Evolutionary conservation across 768 basidiomycete species (phyloP).

Genomic region (Tylopilus subfusipes): DNA sequence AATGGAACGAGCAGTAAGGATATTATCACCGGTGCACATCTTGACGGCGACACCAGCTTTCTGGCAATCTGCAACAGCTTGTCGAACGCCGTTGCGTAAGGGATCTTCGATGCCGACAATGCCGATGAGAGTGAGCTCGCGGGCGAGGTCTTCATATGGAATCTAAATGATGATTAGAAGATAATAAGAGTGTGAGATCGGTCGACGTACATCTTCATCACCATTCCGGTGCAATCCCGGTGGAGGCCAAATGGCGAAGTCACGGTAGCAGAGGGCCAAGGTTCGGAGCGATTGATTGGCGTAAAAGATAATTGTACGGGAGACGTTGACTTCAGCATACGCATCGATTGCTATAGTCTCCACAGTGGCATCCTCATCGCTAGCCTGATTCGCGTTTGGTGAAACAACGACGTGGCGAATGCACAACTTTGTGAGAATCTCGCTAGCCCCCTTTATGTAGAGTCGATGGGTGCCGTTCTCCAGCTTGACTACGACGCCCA

Average conservation of each 20-base stretch:
- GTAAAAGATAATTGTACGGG: constrained; percentile 94
- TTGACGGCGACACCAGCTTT: constrained; percentile 90
- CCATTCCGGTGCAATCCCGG: constrained; percentile 36
- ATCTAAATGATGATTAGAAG: constrained; percentile 41
- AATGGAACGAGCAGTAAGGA: constrained; percentile 93
- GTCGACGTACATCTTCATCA: constrained; percentile 52
- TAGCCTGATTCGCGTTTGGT: constrained; percentile 14
- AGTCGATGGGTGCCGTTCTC: constrained; percentile 55
- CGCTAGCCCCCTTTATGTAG: constrained; percentile 91
- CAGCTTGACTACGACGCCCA: constrained; percentile 82
- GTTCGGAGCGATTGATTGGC: constrained; percentile 95
- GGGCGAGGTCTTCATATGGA: constrained; percentile 63
- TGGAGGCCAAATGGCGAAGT: constrained; percentile 87
- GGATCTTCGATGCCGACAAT: constrained; percentile 97
- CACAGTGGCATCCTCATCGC: constrained; percentile 34
- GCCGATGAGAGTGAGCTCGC: constrained; percentile 78
- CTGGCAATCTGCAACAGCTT: constrained; percentile 85
- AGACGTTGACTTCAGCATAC: constrained; percentile 75
- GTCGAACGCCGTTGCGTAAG: constrained; percentile 81
- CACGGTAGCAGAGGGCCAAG: constrained; percentile 90
- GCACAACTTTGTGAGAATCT: constrained; percentile 83
- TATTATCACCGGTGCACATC: constrained; percentile 99
- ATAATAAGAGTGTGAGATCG: not conserved
- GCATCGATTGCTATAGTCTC: constrained; percentile 62
- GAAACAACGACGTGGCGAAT: constrained; percentile 67